Evolutionary conservation across 257 asterid species (phyloP).

Genomic region (Scutellaria galericulata): DNA sequence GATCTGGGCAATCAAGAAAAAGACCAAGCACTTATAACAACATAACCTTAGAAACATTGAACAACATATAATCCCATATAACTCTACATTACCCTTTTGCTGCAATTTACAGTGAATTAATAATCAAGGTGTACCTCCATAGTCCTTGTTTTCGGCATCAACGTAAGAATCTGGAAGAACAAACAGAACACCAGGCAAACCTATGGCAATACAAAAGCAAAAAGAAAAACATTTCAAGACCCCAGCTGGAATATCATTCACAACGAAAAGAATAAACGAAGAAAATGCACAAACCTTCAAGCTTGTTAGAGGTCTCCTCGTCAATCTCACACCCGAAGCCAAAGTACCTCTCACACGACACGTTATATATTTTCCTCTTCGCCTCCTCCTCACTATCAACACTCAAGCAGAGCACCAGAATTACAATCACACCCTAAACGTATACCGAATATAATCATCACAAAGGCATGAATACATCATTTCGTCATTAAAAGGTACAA

Average conservation of each 20-base stretch:
- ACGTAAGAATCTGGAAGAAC: slow-evolving; percentile 99
- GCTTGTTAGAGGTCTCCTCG: slow-evolving; percentile 95
- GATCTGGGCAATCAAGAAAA: too few species aligned
- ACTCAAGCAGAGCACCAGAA: slow-evolving; percentile 18
- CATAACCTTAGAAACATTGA: background rate
- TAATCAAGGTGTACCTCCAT: slow-evolving; percentile 65
- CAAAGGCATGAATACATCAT: background rate
- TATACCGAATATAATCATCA: background rate
- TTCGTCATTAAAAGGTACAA: background rate
- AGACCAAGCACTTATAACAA: background rate
- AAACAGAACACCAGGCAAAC: slow-evolving; percentile 92
- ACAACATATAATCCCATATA: background rate
- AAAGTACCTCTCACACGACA: slow-evolving; percentile 88
- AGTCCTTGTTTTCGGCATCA: slow-evolving; percentile 95
- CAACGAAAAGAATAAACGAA: background rate
- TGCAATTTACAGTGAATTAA: background rate
- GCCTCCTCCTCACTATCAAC: slow-evolving; percentile 85
- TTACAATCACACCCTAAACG: background rate
- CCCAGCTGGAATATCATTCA: background rate
- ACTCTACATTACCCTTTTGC: background rate
- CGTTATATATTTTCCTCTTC: slow-evolving; percentile 85
- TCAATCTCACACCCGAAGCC: slow-evolving; percentile 98
- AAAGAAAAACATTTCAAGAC: background rate
- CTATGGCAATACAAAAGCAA: slow-evolving; percentile 34
- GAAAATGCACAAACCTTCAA: slow-evolving; percentile 69